Evolutionary conservation across 148 eudicot species (phyloP).

Genomic region (Fallopia convolvulus): DNA sequence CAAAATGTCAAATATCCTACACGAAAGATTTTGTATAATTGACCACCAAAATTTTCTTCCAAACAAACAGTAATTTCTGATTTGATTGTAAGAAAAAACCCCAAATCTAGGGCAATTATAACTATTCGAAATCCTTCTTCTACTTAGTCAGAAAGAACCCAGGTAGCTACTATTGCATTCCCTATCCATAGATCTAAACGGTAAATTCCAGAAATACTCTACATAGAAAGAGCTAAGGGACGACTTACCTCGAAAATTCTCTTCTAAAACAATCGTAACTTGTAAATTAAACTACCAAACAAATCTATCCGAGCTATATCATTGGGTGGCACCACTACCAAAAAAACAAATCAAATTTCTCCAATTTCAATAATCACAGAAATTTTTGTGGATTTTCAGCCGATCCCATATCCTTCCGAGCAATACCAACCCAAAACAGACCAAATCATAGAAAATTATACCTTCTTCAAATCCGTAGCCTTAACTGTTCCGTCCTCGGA

Average conservation of each 20-base stretch:
- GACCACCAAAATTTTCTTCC: neutral
- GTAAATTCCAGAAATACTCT: neutral
- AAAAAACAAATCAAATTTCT: neutral
- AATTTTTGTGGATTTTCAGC: neutral
- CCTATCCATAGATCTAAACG: neutral
- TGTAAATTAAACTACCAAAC: neutral
- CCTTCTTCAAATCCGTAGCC: conserved; percentile 92
- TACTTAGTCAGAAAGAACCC: neutral
- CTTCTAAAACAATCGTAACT: neutral
- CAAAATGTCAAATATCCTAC: too few species aligned
- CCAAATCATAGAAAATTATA: conserved; percentile 16
- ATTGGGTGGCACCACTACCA: neutral
- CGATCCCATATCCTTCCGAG: neutral
- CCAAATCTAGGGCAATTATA: neutral
- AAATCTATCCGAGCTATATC: neutral
- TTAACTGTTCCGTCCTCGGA: conserved; percentile 72
- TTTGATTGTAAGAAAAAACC: neutral
- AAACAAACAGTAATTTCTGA: neutral
- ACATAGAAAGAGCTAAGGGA: neutral
- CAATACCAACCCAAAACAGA: neutral
- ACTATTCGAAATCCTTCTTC: neutral
- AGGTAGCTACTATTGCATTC: neutral
- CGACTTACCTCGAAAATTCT: neutral
- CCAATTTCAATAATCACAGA: neutral
- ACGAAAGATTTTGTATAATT: neutral